Evolutionary conservation across 495 filamentous ascomycete genomes (phyloP).

Genomic region (Tuber umbilicatum): DNA sequence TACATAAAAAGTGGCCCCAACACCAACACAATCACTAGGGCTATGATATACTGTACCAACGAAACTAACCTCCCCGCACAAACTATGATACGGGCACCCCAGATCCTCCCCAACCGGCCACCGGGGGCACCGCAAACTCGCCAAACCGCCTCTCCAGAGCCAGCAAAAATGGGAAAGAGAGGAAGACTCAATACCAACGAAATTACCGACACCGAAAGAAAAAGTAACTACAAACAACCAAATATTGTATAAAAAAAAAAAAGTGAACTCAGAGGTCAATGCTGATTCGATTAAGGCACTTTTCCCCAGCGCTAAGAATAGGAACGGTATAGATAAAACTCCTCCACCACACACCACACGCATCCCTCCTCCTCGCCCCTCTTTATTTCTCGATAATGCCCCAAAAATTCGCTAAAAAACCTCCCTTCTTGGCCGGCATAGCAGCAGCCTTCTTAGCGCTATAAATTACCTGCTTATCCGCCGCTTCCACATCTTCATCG

Average conservation of each 20-base stretch:
- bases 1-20: background rate
- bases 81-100: background rate
- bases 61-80: background rate
- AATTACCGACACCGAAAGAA: background rate
- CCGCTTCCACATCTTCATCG: background rate
- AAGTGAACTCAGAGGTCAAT: background rate
- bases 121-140: background rate
- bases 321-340: background rate
- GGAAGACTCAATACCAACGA: background rate
- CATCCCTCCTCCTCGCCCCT: background rate
- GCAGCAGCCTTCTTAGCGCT: background rate
- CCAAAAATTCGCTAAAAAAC: background rate
- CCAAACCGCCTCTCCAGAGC: background rate
- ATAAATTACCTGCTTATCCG: background rate
- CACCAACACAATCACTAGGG: background rate
- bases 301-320: background rate
- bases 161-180: background rate
- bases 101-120: background rate
- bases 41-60: background rate
- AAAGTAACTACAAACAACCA: background rate
- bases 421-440: background rate
- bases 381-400: background rate
- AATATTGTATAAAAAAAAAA: background rate
- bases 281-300: background rate
- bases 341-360: background rate